Evolutionary conservation across 805 yeast genomes (phyloP).

Genomic region (Spathaspora passalidarum): DNA sequence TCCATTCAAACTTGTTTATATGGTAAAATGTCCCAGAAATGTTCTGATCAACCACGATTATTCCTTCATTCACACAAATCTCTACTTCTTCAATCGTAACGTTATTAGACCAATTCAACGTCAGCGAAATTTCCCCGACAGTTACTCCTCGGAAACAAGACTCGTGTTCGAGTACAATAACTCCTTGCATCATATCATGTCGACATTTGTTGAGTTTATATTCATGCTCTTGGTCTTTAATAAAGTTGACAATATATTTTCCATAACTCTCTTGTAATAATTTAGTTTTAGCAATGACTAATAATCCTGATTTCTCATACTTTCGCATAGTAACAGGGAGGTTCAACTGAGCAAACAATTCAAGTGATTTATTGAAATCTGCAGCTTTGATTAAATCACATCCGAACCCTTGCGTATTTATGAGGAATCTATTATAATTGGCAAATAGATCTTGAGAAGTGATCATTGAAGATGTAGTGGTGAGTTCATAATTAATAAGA

Average conservation of each 20-base stretch:
- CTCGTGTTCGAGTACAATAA: slow-evolving; percentile 10
- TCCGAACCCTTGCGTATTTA: slow-evolving; percentile 44
- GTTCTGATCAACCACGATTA: slow-evolving; percentile 64
- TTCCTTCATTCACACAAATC: slow-evolving; percentile 54
- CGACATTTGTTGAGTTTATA: slow-evolving; percentile 23
- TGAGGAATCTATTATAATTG: slow-evolving; percentile 34
- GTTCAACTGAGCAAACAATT: slow-evolving; percentile 50
- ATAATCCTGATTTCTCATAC: slow-evolving; percentile 32
- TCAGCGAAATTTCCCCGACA: slow-evolving; percentile 40
- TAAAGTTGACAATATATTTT: slow-evolving; percentile 21
- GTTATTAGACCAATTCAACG: slow-evolving; percentile 63
- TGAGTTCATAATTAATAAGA: slow-evolving; percentile 34
- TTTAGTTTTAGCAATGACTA: slow-evolving; percentile 26
- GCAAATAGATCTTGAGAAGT: slow-evolving; percentile 43
- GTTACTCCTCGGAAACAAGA: slow-evolving; percentile 33
- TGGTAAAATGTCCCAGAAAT: slow-evolving; percentile 65
- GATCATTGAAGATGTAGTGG: slow-evolving; percentile 33
- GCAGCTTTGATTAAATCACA: slow-evolving; percentile 65
- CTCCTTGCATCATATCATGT: slow-evolving; percentile 6
- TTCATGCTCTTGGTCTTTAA: slow-evolving; percentile 20
- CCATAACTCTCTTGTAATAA: slow-evolving; percentile 24
- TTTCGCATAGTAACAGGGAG: slow-evolving; percentile 50
- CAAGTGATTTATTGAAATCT: slow-evolving; percentile 64
- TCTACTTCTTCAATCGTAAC: slow-evolving; percentile 65
- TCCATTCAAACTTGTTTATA: slow-evolving; percentile 36